Conservation (phyloP, 1,139 yeast genomes). For the Kodamaea suecica region DNA sequence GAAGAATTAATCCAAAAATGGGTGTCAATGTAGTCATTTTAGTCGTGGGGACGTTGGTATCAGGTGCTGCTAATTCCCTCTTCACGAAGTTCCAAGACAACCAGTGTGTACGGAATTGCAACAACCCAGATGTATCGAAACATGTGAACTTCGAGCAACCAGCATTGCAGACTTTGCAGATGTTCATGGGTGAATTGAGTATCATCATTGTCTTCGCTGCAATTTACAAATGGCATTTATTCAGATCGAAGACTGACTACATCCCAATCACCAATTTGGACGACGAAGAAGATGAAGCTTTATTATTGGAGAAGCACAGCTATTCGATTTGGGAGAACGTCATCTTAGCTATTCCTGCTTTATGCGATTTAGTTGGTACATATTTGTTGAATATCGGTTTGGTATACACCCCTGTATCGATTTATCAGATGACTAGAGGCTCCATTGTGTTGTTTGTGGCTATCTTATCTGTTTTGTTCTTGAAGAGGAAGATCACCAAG, state of each 20-base stretch:
- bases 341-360: conserved; percentile 56
- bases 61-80: conserved; percentile 73
- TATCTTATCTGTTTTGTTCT: conserved; percentile 60
- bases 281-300: conserved; percentile 7
- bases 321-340: conserved; percentile 23
- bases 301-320: conserved; percentile 4
- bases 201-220: conserved; percentile 47
- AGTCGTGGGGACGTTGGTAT: conserved; percentile 53
- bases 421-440: conserved; percentile 84
- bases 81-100: conserved; percentile 76
- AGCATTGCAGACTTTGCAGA: conserved; percentile 73
- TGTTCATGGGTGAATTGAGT: conserved; percentile 71
- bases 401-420: conserved; percentile 73
- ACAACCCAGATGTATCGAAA: conserved; percentile 36
- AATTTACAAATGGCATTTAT: conserved; percentile 22
- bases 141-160: conserved; percentile 68
- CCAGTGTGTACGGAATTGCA: conserved; percentile 64
- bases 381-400: conserved; percentile 76
- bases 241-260: conserved; percentile 15
- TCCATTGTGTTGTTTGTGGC: conserved; percentile 77
- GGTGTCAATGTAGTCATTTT: conserved; percentile 14
- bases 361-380: conserved; percentile 71
- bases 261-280: conserved; percentile 15
- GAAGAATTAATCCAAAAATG: not conserved
- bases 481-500: conserved; percentile 53